Evolutionary conservation across 202 grass and related monocot genomes (phyloP).

Genomic region (Dendrocalamus latiflorus): DNA sequence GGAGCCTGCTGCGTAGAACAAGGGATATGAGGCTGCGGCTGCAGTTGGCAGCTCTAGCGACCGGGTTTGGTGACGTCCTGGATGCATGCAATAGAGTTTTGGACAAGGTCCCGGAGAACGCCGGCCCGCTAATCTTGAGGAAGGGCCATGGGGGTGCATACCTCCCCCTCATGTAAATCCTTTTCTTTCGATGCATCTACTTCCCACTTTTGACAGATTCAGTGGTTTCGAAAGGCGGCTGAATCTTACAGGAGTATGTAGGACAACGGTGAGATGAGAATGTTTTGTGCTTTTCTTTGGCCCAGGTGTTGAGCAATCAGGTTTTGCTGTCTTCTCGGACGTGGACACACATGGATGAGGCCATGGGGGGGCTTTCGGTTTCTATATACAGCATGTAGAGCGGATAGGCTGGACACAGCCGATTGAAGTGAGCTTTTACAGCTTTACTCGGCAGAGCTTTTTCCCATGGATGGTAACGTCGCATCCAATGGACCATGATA

Average conservation of each 20-base stretch:
- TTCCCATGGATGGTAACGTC: not conserved
- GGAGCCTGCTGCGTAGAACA: conserved; percentile 68
- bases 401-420: conserved; percentile 15
- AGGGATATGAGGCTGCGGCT: conserved; percentile 78
- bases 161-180: conserved; percentile 81
- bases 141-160: conserved; percentile 90
- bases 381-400: conserved; percentile 39
- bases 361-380: conserved; percentile 1
- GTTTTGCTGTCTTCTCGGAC: not conserved
- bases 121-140: conserved; percentile 73
- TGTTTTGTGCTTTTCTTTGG: not conserved
- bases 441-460: conserved; percentile 24
- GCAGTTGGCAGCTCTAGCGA: conserved; percentile 71
- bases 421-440: conserved; percentile 39
- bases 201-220: not conserved
- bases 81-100: conserved; percentile 64
- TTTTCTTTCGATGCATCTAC: conserved; percentile 2
- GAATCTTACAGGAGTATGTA: not conserved
- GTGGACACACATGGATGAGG: not conserved
- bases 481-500: not conserved
- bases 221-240: not conserved
- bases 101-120: conserved; percentile 90
- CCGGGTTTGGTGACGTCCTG: conserved; percentile 71
- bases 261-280: not conserved
- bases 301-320: not conserved